Evolutionary conservation across 2,329 filamentous ascomycete species (phyloP).

Genomic region (Nothophoma quercina): DNA sequence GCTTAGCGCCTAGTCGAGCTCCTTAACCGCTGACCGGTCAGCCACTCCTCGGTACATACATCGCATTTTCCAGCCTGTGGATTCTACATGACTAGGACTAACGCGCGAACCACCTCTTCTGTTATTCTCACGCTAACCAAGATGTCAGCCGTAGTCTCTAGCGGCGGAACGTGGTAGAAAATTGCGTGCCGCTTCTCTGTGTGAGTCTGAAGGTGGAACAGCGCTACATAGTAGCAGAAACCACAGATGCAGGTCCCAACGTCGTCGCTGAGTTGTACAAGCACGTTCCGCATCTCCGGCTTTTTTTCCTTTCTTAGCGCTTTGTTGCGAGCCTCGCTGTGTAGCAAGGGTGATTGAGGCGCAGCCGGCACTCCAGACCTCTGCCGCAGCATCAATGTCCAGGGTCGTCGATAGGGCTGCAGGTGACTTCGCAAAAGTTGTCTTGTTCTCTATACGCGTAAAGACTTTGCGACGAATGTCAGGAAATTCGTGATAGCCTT

Average conservation of each 20-base stretch:
- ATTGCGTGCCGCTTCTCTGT: conserved; percentile 39
- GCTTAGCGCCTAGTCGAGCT: conserved; percentile 13
- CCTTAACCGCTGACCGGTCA: conserved; percentile 18
- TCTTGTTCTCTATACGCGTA: conserved; percentile 38
- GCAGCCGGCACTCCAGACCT: conserved; percentile 23
- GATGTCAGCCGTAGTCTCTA: conserved; percentile 45
- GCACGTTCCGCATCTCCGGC: conserved; percentile 25
- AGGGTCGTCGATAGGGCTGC: conserved; percentile 33
- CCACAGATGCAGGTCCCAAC: conserved; percentile 55
- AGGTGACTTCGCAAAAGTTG: conserved; percentile 29
- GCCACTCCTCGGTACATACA: conserved; percentile 6
- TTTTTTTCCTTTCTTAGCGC: conserved; percentile 12
- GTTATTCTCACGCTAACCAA: conserved; percentile 40
- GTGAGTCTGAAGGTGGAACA: conserved; percentile 38
- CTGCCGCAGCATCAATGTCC: conserved; percentile 28
- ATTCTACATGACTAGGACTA: conserved; percentile 10
- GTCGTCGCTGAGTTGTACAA: conserved; percentile 49
- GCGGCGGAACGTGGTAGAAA: conserved; percentile 53
- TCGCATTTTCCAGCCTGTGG: conserved; percentile 10
- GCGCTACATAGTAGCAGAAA: conserved; percentile 53
- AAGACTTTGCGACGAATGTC: conserved; percentile 70
- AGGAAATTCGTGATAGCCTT: conserved; percentile 69
- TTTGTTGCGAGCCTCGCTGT: not conserved
- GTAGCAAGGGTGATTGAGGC: conserved; percentile 13
- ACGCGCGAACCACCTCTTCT: conserved; percentile 23